Evolutionary conservation across 495 filamentous ascomycete species (phyloP).

Genomic region (Aspergillus cavernicola): DNA sequence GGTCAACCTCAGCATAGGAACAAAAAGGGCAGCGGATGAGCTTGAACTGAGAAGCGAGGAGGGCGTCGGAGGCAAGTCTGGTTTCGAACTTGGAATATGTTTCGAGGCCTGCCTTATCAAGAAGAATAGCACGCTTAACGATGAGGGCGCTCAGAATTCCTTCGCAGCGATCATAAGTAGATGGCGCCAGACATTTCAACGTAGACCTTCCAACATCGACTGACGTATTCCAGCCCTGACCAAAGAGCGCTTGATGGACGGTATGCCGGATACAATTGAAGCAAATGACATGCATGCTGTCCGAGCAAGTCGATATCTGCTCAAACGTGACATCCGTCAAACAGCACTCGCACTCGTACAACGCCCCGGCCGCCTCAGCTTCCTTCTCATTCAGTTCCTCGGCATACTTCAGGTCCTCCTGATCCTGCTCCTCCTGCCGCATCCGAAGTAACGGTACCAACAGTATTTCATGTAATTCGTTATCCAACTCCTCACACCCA

Average conservation of each 20-base stretch:
- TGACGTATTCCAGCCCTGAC: conserved; percentile 84
- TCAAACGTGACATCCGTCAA: conserved; percentile 76
- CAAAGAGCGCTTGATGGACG: conserved; percentile 81
- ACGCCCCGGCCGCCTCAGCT: conserved; percentile 62
- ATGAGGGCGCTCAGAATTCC: conserved; percentile 65
- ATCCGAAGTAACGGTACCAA: conserved; percentile 59
- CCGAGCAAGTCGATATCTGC: conserved; percentile 70
- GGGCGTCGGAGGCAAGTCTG: conserved; percentile 65
- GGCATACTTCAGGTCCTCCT: conserved; percentile 60
- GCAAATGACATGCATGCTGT: conserved; percentile 76
- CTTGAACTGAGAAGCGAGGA: conserved; percentile 67
- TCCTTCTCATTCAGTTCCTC: conserved; percentile 67
- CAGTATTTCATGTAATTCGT: conserved; percentile 67
- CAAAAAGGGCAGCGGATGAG: conserved; percentile 88
- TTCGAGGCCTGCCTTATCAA: conserved; percentile 64
- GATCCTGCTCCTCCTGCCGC: conserved; percentile 53
- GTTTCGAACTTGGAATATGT: conserved; percentile 70
- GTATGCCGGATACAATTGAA: conserved; percentile 76
- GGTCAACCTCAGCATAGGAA: conserved; percentile 82
- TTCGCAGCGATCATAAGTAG: conserved; percentile 58
- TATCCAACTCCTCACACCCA: conserved; percentile 72
- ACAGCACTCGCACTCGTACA: conserved; percentile 92
- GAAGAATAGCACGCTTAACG: conserved; percentile 66
- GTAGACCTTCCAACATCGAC: conserved; percentile 66
- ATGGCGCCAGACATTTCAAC: conserved; percentile 76